Conservation (phyloP, 163 green algal species). For the Prototheca wickerhamii region DNA sequence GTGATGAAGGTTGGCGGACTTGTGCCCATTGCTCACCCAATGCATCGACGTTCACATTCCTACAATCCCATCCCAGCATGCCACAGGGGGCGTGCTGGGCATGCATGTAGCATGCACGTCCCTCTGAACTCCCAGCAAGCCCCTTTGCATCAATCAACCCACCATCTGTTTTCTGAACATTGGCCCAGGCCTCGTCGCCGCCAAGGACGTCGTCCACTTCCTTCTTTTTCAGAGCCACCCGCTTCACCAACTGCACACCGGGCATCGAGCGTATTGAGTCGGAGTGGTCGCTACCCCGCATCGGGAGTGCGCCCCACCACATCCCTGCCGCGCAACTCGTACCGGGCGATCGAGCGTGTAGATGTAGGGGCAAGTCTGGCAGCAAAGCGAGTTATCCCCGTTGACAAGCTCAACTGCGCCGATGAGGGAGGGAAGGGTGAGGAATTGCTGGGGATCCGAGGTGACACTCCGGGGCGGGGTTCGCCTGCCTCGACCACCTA, state of each 20-base stretch:
- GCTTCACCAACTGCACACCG: slow-evolving; percentile 52
- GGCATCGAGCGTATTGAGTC: background rate
- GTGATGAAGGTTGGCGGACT: background rate
- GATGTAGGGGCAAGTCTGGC: slow-evolving; percentile 76
- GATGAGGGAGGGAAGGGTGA: background rate
- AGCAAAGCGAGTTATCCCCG: slow-evolving; percentile 68
- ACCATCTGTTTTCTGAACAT: slow-evolving; percentile 75
- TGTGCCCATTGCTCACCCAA: no score
- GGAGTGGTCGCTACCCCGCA: background rate
- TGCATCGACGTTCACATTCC: no score
- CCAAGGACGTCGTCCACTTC: slow-evolving; percentile 87
- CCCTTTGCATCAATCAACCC: slow-evolving; percentile 1
- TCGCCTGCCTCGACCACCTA: slow-evolving; percentile 25
- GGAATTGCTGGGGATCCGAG: no score
- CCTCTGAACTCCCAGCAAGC: no score
- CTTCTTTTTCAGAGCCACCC: slow-evolving; percentile 61
- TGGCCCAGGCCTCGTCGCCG: slow-evolving; percentile 77
- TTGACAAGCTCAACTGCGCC: slow-evolving; percentile 20
- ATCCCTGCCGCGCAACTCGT: background rate
- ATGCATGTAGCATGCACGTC: no score
- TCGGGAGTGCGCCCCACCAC: background rate
- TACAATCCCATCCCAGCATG: no score
- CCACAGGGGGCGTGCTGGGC: no score
- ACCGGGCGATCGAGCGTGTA: slow-evolving; percentile 76
- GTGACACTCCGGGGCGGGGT: background rate